Base-by-base conservation (phyloP, 139 green algal genomes). In the Monoraphidium neglectum region DNA sequence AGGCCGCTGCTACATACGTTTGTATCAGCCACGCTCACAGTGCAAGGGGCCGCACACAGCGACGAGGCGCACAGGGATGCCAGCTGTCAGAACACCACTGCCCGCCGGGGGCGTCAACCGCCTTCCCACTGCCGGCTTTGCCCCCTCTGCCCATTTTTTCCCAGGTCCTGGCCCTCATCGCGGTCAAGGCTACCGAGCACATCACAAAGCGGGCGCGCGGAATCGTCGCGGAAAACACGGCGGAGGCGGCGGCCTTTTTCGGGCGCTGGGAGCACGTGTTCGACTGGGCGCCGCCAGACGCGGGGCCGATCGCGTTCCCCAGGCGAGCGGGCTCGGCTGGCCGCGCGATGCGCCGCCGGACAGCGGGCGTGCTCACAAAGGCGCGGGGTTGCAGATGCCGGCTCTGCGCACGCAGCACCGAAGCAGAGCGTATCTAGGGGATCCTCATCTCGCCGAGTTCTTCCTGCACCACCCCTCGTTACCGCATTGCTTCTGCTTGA, bases 141-240 rank as follows among this genome's bases (percentile, higher is more conserved):
- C 33, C 26, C 60, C 36, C 18, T 51, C 36, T 72, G 62, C n/a
- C 32, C 30, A 67, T 16, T 72, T 12, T 16, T 21, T 36, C 62
- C 37, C 82, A 94, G 84, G 76, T 92, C 54, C 86, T 96, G 12
- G 90, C 87, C 2, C 81, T 95, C 24, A 86, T 89, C 21, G 90
- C 75, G 8, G 57, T 96, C 40, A 68, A 83, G 5, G 73, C 75
- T 15, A 72, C 72, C 13, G 56, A 85, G 0, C 4, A 28, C 4
- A 68, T 95, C 8, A 59, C 89, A 40, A 30, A 47, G n/a, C 64
- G 70, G 51, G 86, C 84, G 64, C 56, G 87, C 51, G 66, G 32
- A 15, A 74, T 88, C 40, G 81, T 95, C 12, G 32, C 43, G 3
- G 43, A 12, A 37, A 95, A 94, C 78, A 46, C 90, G 13, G 49